Evolutionary conservation across 2,329 filamentous ascomycete genomes (phyloP).

Genomic region (Phialophora tarda): DNA sequence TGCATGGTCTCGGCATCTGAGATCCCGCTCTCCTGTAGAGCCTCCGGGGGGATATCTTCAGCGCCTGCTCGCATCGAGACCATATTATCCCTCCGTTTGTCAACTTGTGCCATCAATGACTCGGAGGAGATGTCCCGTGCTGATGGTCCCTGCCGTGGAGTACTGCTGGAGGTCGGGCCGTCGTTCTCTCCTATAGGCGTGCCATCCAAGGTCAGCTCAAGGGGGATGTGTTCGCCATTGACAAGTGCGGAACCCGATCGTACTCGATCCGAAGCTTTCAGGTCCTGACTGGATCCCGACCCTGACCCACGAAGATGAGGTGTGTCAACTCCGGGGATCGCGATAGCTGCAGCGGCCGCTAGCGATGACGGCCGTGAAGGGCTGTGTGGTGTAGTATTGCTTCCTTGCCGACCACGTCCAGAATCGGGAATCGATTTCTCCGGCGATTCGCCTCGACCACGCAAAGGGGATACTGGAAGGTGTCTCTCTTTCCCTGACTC

Average conservation of each 20-base stretch:
- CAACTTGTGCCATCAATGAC: conserved; percentile 26
- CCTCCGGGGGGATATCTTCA: conserved; percentile 32
- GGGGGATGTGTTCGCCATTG: conserved; percentile 24
- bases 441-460: conserved; percentile 22
- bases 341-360: conserved; percentile 26
- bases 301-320: conserved; percentile 6
- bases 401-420: conserved; percentile 15
- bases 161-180: conserved; percentile 18
- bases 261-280: conserved; percentile 7
- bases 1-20: conserved; percentile 26
- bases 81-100: conserved; percentile 32
- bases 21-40: conserved; percentile 11
- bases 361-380: conserved; percentile 24
- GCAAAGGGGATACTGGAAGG: conserved; percentile 33
- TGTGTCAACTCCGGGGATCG: conserved; percentile 11
- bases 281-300: conserved; percentile 12
- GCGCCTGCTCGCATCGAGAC: conserved; percentile 39
- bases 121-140: conserved; percentile 16
- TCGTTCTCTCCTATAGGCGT: conserved; percentile 17
- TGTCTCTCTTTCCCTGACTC: conserved; percentile 24
- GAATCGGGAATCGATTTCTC: conserved; percentile 11
- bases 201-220: conserved; percentile 8
- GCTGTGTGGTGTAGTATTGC: conserved; percentile 20
- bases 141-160: conserved; percentile 18
- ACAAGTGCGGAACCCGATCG: conserved; percentile 13